Percentiles rank a stretch among this genome's conserved stretches.
Evolutionary conservation across 305 asterid species (phyloP).

Genomic region (Fraxinus nigra): DNA sequence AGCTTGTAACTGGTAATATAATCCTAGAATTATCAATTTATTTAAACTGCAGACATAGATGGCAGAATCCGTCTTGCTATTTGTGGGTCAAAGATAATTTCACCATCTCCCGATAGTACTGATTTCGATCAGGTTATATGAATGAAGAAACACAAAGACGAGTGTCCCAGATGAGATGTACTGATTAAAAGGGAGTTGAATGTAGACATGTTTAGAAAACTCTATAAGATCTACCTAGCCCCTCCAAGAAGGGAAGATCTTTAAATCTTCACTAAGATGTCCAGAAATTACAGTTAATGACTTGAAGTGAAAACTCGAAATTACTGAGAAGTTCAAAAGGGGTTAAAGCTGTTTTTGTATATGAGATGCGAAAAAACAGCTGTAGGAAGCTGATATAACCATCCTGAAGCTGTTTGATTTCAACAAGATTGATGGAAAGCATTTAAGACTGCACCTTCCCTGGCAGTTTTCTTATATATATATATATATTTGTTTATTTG

Average conservation of each 20-base stretch:
- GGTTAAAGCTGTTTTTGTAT: neutral
- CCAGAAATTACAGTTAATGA: neutral
- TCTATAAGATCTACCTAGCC: neutral
- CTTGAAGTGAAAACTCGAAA: neutral
- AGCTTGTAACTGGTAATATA: neutral
- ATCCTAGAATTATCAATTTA: neutral
- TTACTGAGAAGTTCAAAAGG: neutral
- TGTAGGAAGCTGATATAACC: neutral
- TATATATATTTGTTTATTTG: neutral
- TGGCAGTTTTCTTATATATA: neutral
- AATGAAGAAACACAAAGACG: neutral
- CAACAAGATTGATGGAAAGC: neutral
- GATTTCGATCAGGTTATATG: neutral
- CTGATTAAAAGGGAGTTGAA: neutral
- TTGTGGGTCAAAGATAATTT: neutral
- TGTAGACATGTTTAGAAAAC: neutral
- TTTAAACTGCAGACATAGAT: neutral
- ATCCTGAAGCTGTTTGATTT: neutral
- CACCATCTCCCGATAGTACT: neutral
- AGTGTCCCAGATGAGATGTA: neutral
- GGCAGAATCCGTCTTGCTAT: neutral
- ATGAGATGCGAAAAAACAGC: neutral
- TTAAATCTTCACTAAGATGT: neutral
- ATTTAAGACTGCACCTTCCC: neutral
- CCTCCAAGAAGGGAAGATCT: neutral